Conservation (phyloP, 192 early-diverging fungal genomes). For the Backusella sp. region DNA sequence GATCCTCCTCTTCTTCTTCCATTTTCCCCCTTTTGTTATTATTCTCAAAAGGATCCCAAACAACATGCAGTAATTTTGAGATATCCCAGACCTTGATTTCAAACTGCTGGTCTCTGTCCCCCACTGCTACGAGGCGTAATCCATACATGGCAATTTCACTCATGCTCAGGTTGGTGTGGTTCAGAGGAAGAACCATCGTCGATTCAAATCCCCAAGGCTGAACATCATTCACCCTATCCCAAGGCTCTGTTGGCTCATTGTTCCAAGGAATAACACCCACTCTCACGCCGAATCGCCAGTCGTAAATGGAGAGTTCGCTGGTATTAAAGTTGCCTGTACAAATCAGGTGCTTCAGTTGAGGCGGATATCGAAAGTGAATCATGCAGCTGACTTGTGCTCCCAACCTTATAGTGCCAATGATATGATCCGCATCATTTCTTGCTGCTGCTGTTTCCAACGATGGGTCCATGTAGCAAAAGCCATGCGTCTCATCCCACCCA, state of each 20-base stretch:
- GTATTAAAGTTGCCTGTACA: constrained; percentile 22
- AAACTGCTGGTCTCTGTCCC: constrained; percentile 23
- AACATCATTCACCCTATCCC: neutral
- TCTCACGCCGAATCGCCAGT: constrained; percentile 35
- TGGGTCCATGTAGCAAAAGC: neutral
- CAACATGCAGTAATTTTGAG: constrained; percentile 12
- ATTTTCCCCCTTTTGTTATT: neutral
- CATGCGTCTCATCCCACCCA: constrained; percentile 3
- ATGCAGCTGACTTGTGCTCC: constrained; percentile 35
- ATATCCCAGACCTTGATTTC: constrained; percentile 35
- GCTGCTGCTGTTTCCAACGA: neutral
- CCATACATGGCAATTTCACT: constrained; percentile 10
- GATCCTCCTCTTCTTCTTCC: neutral
- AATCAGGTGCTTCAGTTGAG: constrained; percentile 32
- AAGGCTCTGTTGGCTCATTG: neutral
- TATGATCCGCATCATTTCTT: neutral
- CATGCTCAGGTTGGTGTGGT: neutral
- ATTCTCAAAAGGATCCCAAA: constrained; percentile 17
- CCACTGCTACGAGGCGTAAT: constrained; percentile 22
- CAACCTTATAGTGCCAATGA: constrained; percentile 18
- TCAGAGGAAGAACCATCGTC: constrained; percentile 17
- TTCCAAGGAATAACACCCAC: constrained; percentile 29
- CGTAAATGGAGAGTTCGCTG: constrained; percentile 32
- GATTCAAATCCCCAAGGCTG: constrained; percentile 30
- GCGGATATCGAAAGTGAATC: constrained; percentile 32